Evolutionary conservation across 768 basidiomycete genomes (phyloP), one percentile per base, ranked within the genome.

Genomic region (Kwoniella europaea): DNA sequence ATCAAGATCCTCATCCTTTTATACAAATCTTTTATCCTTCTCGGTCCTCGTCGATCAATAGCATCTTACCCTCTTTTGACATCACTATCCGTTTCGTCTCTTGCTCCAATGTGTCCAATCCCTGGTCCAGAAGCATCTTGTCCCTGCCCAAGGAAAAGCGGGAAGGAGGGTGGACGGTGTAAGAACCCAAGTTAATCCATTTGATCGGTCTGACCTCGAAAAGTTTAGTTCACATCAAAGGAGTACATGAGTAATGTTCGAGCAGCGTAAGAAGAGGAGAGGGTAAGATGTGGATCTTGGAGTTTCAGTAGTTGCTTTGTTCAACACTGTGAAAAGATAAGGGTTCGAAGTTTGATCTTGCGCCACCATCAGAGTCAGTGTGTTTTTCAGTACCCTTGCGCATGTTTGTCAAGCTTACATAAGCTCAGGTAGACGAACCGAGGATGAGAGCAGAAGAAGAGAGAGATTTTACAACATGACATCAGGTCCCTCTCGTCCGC

Each of bases 341-440:
- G 59, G 59, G 50, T 54, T 27, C 7, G 54, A 10, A 20, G 22
- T 56, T 27, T 65, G 35, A 43, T 20, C 53, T 43, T 15, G 53
- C 53, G 64, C 64, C 64, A 65, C 64, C 64, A 65, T 65, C 35
- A 35, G 35, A 35, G 35, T 35, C 64, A 65, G 43, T 35, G 4
- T n/a, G 59, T 35, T 60, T 22, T 15, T 29, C 22, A 44, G 43
- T 10, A 22, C 64, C 64, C 64, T 50, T 65, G 64, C 64, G 64
- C 41, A 43, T 65, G 64, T 65, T 65, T 65, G 64, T 65, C 64
- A 27, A 10, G 29, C 64, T 65, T 65, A 65, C 55, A 44, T 65
- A 65, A 65, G 63, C 50, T 29, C 16, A 27, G 24, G 27, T 59
- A 59, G 15, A 18, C 9, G 0, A 59, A 3, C n/a, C 27, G n/a